Evolutionary conservation across 108 stramenopile species (phyloP), one percentile per base, ranked within the genome.

Genomic region (Pseudonitzschia multiseries): DNA sequence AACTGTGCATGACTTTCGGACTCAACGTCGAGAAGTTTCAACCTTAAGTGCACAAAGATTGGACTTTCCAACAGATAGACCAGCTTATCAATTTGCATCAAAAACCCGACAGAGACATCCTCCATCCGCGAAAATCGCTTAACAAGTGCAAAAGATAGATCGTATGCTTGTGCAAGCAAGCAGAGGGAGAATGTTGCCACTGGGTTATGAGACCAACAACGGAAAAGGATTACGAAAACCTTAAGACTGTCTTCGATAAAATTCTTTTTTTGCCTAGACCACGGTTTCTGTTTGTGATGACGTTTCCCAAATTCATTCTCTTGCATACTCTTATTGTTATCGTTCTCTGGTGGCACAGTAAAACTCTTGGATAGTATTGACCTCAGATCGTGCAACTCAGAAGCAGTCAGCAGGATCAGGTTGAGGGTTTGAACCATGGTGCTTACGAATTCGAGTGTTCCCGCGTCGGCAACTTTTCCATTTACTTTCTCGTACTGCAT

Each of bases 401-500:
- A 86, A 10, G 97, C 97, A 26, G 99, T 99, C 21, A 99, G 83
- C 24, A 99, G 79, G 60, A 99, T 97, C 18, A 99, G 83, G 71
- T 96, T 98, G 27, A 99, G 92, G 10, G 97, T 96, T 82, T 99
- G 97, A 8, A 99, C 96, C 96, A 99, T 97, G 22, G 98, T 92
- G 33, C 89, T 83, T 26, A 91, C 87, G 79, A 99, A 99, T 73
- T 97, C 92, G 46, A 97, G 62, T 2, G 91, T 89, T n/a, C 62
- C 59, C 0, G 36, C 73, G n/a, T 87, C 86, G 20, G 67, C 77
- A 32, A 75, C 59, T 32, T 76, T 69, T 3, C 60, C 71, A 53
- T 78, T 78, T n/a, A 53, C 27, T 2, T 67, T 78, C 54, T 86
- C 89, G n/a, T 87, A 91, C 10, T 81, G 73, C 20, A 89, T 79